Evolutionary conservation across 352 stramenopile species (phyloP), one percentile per base, ranked within the genome.

Genomic region (Saprolegnia diclina): DNA sequence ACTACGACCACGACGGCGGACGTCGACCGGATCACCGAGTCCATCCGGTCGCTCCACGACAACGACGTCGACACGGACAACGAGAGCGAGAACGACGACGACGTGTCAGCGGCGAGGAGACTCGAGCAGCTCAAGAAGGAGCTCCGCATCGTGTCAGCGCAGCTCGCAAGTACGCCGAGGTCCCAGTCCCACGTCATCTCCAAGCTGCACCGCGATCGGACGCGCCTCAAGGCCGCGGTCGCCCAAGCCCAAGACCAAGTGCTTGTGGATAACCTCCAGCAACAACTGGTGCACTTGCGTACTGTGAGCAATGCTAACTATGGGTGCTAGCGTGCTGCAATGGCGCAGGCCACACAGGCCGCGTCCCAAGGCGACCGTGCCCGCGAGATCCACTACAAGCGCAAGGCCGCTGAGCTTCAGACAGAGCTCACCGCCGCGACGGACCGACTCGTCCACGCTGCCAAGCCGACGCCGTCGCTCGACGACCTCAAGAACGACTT

Each of bases 401-500:
- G 37, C 21, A n/a, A 29, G 13, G 29, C 44, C 0, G 21, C 26
- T 5, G 45, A 59, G 19, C 48, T 69, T 10, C 46, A 69, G 22
- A 6, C 5, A 14, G 42, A 69, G 6, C 21, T 69, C n/a, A 22
- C 10, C 11, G 53, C 42, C 5, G 63, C 46, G 9, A 29, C 53
- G 5, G 63, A 69, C 7, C 4, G 29, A 10, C 37, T 46, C 16
- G 48, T n/a, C 13, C 35, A 62, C 3, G 29, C 63, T 4, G 11
- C 13, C 7, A 18, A 24, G 5, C 16, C 46, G 61, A 24, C 53
- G 9, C 46, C 46, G 24, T 38, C 63, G 14, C 63, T 69, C 37
- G 63, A 69, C 22, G 63, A 62, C 19, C 63, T 69, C 63, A 69
- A 69, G 46, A 69, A 59, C 42, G 63, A 69, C 18, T 22, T 69